Conservation (phyloP, 306 rosid genomes). For the Rosa multiflora region DNA sequence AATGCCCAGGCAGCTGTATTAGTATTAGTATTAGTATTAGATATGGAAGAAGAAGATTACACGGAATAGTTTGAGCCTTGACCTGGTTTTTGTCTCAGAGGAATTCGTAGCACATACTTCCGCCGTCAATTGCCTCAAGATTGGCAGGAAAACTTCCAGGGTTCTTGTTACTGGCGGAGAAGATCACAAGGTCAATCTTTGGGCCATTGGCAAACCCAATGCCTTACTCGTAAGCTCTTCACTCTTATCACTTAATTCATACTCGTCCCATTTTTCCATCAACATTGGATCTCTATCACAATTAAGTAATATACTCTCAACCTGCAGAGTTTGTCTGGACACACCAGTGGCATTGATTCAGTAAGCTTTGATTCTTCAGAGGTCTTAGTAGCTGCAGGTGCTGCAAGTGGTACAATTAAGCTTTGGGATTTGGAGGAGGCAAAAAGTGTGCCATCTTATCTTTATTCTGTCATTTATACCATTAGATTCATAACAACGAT, state of each 20-base stretch:
- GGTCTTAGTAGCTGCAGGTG: conserved; percentile 97
- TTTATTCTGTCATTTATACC: conserved; percentile 21
- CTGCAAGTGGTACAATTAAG: conserved; percentile 98
- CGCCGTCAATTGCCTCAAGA: conserved; percentile 92
- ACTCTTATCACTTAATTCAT: neutral
- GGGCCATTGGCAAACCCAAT: conserved; percentile 99
- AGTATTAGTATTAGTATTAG: too few relatives aligned
- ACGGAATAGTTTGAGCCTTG: conserved; percentile 37
- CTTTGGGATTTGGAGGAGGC: conserved; percentile 99
- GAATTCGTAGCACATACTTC: conserved; percentile 99
- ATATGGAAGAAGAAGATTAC: too few relatives aligned
- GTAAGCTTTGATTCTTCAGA: conserved; percentile 95
- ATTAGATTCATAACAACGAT: too few relatives aligned
- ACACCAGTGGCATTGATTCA: conserved; percentile 97
- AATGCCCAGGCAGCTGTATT: too few relatives aligned
- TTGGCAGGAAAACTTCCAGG: conserved; percentile 89
- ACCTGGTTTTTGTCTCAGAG: conserved; percentile 60
- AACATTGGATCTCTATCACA: too few relatives aligned
- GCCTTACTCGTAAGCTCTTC: conserved; percentile 49
- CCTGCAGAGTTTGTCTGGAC: conserved; percentile 90
- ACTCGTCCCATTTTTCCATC: neutral
- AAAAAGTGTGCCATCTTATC: conserved; percentile 64
- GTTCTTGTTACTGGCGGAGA: conserved; percentile 99
- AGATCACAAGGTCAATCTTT: conserved; percentile 98
- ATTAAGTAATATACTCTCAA: neutral